Percentiles rank a stretch among this genome's conserved stretches.
Evolutionary conservation across 2,329 filamentous ascomycete genomes (phyloP).

Genomic region (Lasiodiplodia theobromae): DNA sequence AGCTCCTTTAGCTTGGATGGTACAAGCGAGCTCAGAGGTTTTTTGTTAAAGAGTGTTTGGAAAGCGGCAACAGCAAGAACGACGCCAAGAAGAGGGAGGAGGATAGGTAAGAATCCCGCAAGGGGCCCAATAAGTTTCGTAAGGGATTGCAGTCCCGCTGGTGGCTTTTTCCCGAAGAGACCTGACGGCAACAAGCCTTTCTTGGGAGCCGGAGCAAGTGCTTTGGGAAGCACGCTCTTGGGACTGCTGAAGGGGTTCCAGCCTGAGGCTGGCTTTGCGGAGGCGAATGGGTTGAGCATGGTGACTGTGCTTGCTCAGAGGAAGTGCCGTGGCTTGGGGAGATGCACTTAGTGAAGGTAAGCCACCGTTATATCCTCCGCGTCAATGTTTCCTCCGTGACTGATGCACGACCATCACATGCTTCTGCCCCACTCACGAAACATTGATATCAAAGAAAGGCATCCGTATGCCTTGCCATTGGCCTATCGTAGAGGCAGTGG

Average conservation of each 20-base stretch:
- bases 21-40: not conserved
- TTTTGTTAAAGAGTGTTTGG: not conserved
- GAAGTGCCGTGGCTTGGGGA: not conserved
- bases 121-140: not conserved
- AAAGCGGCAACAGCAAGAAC: not conserved
- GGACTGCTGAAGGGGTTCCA: not conserved
- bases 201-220: not conserved
- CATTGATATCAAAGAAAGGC: not conserved
- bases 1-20: not conserved
- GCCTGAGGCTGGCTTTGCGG: not conserved
- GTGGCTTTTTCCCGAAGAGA: not conserved
- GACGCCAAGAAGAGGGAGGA: not conserved
- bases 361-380: not conserved
- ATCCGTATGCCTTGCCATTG: not conserved
- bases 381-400: too few species aligned
- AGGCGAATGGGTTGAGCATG: slow-evolving; percentile 1
- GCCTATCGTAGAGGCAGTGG: not conserved
- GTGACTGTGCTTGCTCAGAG: not conserved
- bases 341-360: not conserved
- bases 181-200: not conserved
- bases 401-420: not conserved
- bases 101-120: not conserved
- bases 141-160: not conserved
- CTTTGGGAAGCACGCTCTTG: not conserved
- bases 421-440: not conserved